Percentiles rank a stretch among this genome's conserved stretches.
Evolutionary conservation across 768 basidiomycete species (phyloP).

Genomic region (Agaricus blazei): DNA sequence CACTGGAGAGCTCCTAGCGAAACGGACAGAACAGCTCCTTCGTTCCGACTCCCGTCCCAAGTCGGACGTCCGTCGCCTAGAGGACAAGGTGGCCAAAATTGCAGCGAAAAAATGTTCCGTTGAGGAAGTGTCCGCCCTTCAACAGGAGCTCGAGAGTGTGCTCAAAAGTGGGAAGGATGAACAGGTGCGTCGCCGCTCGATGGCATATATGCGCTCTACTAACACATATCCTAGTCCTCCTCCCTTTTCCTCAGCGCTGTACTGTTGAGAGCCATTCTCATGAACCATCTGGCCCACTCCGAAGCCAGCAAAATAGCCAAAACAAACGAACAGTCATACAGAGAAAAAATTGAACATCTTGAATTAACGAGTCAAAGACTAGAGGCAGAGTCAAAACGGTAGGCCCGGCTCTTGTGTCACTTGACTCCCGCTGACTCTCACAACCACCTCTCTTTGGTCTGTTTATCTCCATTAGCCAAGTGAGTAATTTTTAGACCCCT

Average conservation of each 20-base stretch:
- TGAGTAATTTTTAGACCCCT: conserved; percentile 32
- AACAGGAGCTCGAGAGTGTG: conserved; percentile 79
- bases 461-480: conserved; percentile 41
- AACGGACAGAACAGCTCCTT: conserved; percentile 44
- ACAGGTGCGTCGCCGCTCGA: conserved; percentile 45
- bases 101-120: conserved; percentile 85
- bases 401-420: conserved; percentile 25
- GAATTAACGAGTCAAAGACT: conserved; percentile 53
- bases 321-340: conserved; percentile 54
- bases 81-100: conserved; percentile 73
- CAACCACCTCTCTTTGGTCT: conserved; percentile 12
- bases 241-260: conserved; percentile 73
- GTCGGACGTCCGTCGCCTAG: conserved; percentile 59
- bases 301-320: conserved; percentile 70
- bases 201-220: conserved; percentile 13
- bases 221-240: conserved; percentile 38
- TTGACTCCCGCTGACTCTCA: conserved; percentile 1
- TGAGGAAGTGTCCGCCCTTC: conserved; percentile 74
- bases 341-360: conserved; percentile 60
- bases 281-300: conserved; percentile 77
- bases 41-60: conserved; percentile 41
- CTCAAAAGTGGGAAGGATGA: conserved; percentile 61
- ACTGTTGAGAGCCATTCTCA: conserved; percentile 75
- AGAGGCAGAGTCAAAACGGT: conserved; percentile 72
- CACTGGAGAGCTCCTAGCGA: conserved; percentile 35